These are phyloP conservation scores for Ophiostoma tasmaniense DNA, from an alignment of 2,329 filamentous ascomycete genomes.

Conservation along the genomic window DNA sequence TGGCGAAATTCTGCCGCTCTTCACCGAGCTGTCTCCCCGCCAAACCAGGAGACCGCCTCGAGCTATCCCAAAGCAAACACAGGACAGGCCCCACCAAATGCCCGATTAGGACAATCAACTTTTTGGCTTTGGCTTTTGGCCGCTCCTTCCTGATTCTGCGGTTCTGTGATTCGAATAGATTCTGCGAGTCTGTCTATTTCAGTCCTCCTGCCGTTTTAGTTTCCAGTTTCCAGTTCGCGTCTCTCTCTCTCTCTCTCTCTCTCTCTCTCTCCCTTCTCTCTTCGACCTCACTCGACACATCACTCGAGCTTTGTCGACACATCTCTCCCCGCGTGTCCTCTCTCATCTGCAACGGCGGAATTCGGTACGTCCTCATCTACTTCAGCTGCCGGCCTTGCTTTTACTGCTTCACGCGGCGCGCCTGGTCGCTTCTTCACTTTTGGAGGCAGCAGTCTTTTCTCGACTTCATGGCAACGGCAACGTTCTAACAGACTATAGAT, in stretches of 20 bases:
- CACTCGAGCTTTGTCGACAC: not conserved
- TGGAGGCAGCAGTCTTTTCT: not conserved
- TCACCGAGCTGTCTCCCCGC: not conserved
- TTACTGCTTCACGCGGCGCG: not conserved
- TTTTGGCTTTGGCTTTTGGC: not conserved
- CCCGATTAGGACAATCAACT: not conserved
- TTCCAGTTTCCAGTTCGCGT: too few species aligned
- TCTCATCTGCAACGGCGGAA: not conserved
- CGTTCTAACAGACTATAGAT: not conserved
- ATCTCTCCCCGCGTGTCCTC: not conserved
- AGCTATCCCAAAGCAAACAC: slow-evolving; percentile 5
- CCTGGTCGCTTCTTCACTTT: not conserved
- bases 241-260: not conserved
- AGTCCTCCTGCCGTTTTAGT: not conserved
- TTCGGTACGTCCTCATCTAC: not conserved
- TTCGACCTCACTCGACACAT: not conserved
- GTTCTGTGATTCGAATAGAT: not conserved
- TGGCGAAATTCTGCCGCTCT: slow-evolving; percentile 9
- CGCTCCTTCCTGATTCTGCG: not conserved
- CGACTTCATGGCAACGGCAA: not conserved
- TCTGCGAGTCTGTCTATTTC: not conserved
- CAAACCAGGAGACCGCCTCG: not conserved
- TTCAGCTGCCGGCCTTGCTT: not conserved
- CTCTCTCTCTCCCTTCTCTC: not conserved
- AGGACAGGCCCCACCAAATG: not conserved